Base-by-base conservation (phyloP, 352 stramenopile genomes). In the Phytophthora nicotianae region DNA sequence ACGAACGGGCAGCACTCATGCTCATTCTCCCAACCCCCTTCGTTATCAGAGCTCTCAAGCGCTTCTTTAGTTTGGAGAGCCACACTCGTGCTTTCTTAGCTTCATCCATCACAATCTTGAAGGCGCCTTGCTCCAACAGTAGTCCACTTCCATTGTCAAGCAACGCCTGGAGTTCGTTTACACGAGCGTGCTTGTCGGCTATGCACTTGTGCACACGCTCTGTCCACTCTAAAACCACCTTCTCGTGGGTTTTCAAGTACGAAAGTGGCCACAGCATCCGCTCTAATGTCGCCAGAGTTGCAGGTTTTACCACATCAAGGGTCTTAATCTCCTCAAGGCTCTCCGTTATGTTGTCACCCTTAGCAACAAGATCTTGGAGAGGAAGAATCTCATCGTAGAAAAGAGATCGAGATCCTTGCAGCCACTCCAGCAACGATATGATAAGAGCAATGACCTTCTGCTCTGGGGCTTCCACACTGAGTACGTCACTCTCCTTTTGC, bases 21-120 rank as follows among this genome's bases (percentile, higher is more conserved):
- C 75, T 89, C 52, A 96, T 68, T 16, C 87, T 81, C 6, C 54
- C 73, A n/a, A 85, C 63, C 24, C 85, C 70, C 51, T 93, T 94
- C 7, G 74, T 83, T 50, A 89, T 81, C n/a, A 92, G 50, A 38
- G 73, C 70, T 32, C 88, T 89, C 24, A 93, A 56, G 16, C 83
- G 77, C 57, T 96, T 96, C 57, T 94, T 95, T 11, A 93, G 50
- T 65, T 96, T 96, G 0, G 78, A 74, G 0, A 96, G 77, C 88
- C 88, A 96, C 29, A 86, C 50, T 19, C 90, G 91, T 0, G 81
- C 81, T 38, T 88, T 88, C 64, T 88, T 93, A 8, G 89, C 70
- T 66, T 96, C 88, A 27, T 93, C 81, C 69, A 91, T 75, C 16
- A 96, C 74, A 42, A 86, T 54, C 35, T 90, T 88, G 50, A 95